phyloP scores from a whole-genome alignment of 2,329 filamentous ascomycete genomes.

The Periconia sp. region DNA sequence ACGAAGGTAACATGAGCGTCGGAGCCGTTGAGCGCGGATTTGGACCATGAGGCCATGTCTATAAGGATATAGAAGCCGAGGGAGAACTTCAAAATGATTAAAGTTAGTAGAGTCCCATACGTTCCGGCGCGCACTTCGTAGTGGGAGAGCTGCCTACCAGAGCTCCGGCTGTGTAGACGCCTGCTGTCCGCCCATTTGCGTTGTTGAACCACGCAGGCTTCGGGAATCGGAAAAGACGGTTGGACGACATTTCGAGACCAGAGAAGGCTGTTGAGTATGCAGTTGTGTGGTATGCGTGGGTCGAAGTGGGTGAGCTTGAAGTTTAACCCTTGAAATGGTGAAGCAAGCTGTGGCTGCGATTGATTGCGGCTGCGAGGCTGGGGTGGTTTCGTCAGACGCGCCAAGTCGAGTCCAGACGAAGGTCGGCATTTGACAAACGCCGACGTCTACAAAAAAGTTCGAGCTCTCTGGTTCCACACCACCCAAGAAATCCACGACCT shows the following conservation, averaged over 20 bases:
- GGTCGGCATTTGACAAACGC: conserved; percentile 33
- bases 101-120: conserved; percentile 14
- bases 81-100: conserved; percentile 57
- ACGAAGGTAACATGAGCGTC: conserved; percentile 68
- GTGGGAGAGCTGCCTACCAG: conserved; percentile 62
- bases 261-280: background rate
- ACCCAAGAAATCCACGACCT: background rate
- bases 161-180: conserved; percentile 67
- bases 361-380: conserved; percentile 26
- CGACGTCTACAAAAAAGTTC: conserved; percentile 30
- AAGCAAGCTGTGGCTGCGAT: conserved; percentile 18
- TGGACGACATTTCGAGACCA: conserved; percentile 47
- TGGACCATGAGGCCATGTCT: conserved; percentile 66
- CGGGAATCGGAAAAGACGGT: conserved; percentile 67
- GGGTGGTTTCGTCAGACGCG: conserved; percentile 20
- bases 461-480: conserved; percentile 1
- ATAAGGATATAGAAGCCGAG: conserved; percentile 71
- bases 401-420: conserved; percentile 14
- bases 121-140: conserved; percentile 40
- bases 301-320: conserved; percentile 2
- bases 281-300: background rate
- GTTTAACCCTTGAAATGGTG: conserved; percentile 23
- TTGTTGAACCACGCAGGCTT: conserved; percentile 69
- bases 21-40: conserved; percentile 62
- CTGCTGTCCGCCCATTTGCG: conserved; percentile 62